Conservation (phyloP, 1,284 basidiomycete genomes). For the Vanrija pseudolonga region DNA sequence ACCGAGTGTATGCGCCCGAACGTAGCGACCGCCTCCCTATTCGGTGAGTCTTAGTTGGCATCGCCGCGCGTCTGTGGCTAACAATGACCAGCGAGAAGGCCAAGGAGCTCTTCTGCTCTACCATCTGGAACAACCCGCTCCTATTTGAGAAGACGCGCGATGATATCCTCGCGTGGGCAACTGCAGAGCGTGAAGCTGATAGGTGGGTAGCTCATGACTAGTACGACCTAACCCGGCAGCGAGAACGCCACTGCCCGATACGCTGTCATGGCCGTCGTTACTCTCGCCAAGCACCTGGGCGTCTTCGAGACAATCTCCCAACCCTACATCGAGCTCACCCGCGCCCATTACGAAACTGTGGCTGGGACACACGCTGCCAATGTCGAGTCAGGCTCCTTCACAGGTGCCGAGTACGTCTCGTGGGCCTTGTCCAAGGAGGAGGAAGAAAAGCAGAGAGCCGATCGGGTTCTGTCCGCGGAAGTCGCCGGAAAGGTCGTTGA, state of each 20-base stretch:
- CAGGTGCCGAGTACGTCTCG: constrained; percentile 28
- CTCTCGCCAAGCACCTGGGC: constrained; percentile 20
- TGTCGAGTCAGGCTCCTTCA: constrained; percentile 20
- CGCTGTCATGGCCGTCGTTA: constrained; percentile 4
- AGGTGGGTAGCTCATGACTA: constrained; percentile 25
- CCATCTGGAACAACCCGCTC: constrained; percentile 56
- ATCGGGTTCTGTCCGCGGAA: constrained; percentile 12
- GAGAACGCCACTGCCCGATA: background rate
- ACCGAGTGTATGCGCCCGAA: constrained; percentile 35
- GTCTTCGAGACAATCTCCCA: constrained; percentile 20
- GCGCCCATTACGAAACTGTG: constrained; percentile 19
- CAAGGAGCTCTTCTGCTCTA: constrained; percentile 56
- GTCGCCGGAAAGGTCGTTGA: constrained; percentile 20
- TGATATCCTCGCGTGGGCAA: constrained; percentile 59
- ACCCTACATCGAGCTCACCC: constrained; percentile 27
- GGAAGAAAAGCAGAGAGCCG: constrained; percentile 29
- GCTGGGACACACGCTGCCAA: constrained; percentile 11
- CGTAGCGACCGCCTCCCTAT: constrained; percentile 29
- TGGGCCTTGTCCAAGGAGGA: constrained; percentile 32
- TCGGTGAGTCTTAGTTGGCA: constrained; percentile 17
- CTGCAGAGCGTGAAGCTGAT: constrained; percentile 57
- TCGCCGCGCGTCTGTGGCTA: background rate
- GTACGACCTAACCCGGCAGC: background rate
- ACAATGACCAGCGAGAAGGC: constrained; percentile 4
- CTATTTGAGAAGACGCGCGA: constrained; percentile 54